Base-by-base conservation (phyloP, 768 basidiomycete species). In the Grammothele lineata region DNA sequence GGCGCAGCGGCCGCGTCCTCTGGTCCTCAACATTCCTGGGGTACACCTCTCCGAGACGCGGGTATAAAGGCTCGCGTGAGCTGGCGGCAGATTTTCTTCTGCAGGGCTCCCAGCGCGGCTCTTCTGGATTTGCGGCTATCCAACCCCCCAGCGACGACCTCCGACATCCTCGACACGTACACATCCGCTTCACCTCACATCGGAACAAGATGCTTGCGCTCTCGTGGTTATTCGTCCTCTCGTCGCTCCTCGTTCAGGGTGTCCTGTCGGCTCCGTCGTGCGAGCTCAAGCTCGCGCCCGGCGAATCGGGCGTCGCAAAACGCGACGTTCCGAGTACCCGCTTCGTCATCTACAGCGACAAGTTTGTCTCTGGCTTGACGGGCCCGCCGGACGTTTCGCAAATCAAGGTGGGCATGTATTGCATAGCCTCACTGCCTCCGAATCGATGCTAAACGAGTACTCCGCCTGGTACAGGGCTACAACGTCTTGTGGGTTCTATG, bases 401-500 rank as follows among this genome's bases (percentile, higher is more conserved):
- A 1, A 65, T 84, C 47, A 57, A 60, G 50, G 78, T 77, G 55
- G 5, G 57, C 36, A 5, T 30, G 6, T 6, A 36, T 12, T 12
- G 5, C 38, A 10, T 26, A 22, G 21, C 36, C 10, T 43, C 26
- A 14, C 23, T 14, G 23, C 8, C n/a, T 2, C 23, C 26, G 7
- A 5, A 33, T 9, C 23, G 57, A 8, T 3, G 18, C 33, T 27
- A 9, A 5, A 33, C 8, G 21, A 56, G 8, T 3, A n/a, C 33
- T 27, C 30, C 17, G 7, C 38, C 48, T 38, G 18, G 24, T 27
- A 33, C 43, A 81, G 76, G 80, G 81, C 30, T 81, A 66, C 59
- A 81, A 81, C 54, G 75, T 81, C 40, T 81, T 78, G 78, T 76
- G 55, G 62, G 72, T 58, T 14, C 7, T 14, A 14, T 7, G 27